Evolutionary conservation across 805 yeast genomes (phyloP), one percentile per base, ranked within the genome.

Genomic region (Candida palmyrensis): DNA sequence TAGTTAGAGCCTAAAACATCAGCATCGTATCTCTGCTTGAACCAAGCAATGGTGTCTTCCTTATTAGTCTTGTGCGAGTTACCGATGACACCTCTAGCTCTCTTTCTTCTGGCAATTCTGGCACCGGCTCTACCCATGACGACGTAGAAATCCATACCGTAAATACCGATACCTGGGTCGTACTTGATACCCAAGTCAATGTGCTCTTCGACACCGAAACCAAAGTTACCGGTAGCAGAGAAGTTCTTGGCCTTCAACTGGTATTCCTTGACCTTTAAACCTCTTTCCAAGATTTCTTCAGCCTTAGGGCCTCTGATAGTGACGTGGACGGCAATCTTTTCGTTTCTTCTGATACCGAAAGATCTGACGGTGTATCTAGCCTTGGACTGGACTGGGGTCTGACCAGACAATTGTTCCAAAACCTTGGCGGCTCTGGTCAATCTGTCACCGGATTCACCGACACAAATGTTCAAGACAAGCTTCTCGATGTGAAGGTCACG

Each of bases 371-470:
- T 92, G 87, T 92, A 92, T 79, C 98, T 86, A 62, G 98, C 98
- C 83, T 92, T 92, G 60, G 97, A 89, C 73, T 86, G 96, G 59
- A 92, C 98, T 71, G 98, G 98, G 62, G 98, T 92, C 79, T 92
- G 98, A 89, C 98, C 98, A 57, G 97, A 90, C 62, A 92, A 84
- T 79, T 92, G 98, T 79, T 92, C 98, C 68, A 92, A 81, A 63
- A 92, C 98, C 82, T 92, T 92, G 68, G 98, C 92, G 60, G 98
- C 98, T 85, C 98, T 90, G 79, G 98, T 92, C 73, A 92, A 87
- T 83, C 97, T 85, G 75, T 92, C 98, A 81, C 98, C 98, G 73
- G 97, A 89, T 78, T 92, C 98, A 79, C 98, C 98, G 73, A 92
- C 98, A 75, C 95, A 89, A 77, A 92, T 92, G 92, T 92, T 92